phyloP scores from a whole-genome alignment of 164 flowering plant genomes.

The Aristolochia californica region DNA sequence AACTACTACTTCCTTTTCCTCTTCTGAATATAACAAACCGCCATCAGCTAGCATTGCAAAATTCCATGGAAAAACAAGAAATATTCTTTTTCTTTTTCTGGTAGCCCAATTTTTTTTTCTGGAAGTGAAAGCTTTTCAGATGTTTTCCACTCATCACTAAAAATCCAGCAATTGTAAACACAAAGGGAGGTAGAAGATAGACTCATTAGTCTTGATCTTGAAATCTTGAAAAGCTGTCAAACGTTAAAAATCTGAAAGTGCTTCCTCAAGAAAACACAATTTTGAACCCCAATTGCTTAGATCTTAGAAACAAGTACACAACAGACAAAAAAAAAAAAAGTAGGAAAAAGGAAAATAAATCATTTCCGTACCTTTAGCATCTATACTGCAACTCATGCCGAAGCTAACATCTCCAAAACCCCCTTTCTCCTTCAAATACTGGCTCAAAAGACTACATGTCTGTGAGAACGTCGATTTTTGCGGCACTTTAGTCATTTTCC shows the following conservation, averaged over 20 bases:
- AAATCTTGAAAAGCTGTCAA: not conserved
- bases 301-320: not conserved
- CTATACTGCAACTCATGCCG: slow-evolving; percentile 22
- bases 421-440: slow-evolving; percentile 58
- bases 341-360: not conserved
- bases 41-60: too few relatives aligned
- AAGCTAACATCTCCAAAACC: slow-evolving; percentile 43
- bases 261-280: not conserved
- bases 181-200: not conserved
- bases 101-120: too few relatives aligned
- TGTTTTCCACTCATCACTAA: too few relatives aligned
- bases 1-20: too few relatives aligned
- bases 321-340: not conserved
- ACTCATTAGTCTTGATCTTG: not conserved
- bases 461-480: slow-evolving; percentile 44
- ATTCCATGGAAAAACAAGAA: too few relatives aligned
- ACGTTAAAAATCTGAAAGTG: not conserved
- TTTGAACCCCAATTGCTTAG: not conserved
- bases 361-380: slow-evolving; percentile 5
- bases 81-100: too few relatives aligned
- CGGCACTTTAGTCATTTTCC: slow-evolving; percentile 7
- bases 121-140: too few relatives aligned
- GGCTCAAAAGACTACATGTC: slow-evolving; percentile 56
- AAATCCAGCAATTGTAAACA: too few relatives aligned
- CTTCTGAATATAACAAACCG: too few relatives aligned